Percentiles rank a stretch among this genome's conserved stretches.
phyloP scores from a whole-genome alignment of 2,329 filamentous ascomycete genomes.

The Capronia americana region DNA sequence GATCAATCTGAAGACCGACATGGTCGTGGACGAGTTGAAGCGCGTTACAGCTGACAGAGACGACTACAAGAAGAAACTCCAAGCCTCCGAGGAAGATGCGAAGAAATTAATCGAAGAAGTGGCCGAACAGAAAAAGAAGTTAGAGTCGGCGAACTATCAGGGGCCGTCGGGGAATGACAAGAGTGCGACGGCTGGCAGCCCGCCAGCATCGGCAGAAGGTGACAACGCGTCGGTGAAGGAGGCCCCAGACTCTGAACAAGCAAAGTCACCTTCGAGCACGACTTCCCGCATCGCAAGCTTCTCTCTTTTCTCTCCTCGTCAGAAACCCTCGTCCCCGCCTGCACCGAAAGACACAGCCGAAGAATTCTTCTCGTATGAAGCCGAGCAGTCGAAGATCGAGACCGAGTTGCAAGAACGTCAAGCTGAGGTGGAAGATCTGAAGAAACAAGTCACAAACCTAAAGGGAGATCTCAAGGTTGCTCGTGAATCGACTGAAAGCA shows the following conservation, averaged over 20 bases:
- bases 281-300: slow-evolving; percentile 47
- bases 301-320: slow-evolving; percentile 49
- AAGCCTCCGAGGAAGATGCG: slow-evolving; percentile 70
- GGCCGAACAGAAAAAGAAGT: slow-evolving; percentile 56
- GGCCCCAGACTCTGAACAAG: slow-evolving; percentile 27
- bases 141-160: slow-evolving; percentile 44
- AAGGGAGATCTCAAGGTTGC: slow-evolving; percentile 73
- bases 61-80: slow-evolving; percentile 75
- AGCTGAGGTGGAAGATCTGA: slow-evolving; percentile 73
- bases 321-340: slow-evolving; percentile 44
- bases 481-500: slow-evolving; percentile 72
- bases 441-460: slow-evolving; percentile 70
- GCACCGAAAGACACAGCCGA: slow-evolving; percentile 56
- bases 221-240: slow-evolving; percentile 26
- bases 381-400: slow-evolving; percentile 82
- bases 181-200: neutral
- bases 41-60: slow-evolving; percentile 83
- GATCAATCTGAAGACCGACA: slow-evolving; percentile 81
- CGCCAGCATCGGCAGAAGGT: neutral
- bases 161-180: slow-evolving; percentile 36
- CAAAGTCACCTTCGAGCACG: slow-evolving; percentile 45
- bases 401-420: slow-evolving; percentile 73
- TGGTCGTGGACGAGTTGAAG: slow-evolving; percentile 94
- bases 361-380: slow-evolving; percentile 92
- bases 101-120: slow-evolving; percentile 70